A percentile compares a stretch with the other conserved stretches of the same genome.
Conservation (phyloP, 2,329 filamentous ascomycete genomes). For the Ophiocordyceps camponoti-saundersi region DNA sequence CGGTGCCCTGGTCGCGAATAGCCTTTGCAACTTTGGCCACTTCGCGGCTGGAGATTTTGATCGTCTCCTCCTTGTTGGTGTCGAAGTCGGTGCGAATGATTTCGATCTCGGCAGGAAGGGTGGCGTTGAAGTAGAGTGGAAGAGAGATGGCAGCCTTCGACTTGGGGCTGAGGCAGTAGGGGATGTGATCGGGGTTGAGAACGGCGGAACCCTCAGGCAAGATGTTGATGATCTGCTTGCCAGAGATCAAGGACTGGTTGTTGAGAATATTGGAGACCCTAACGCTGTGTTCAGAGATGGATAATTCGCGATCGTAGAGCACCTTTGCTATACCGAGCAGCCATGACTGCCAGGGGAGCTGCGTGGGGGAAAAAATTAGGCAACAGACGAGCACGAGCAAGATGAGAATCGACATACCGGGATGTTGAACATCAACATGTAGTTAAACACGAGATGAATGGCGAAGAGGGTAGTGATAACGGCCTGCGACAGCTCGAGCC, state of each 20-base stretch:
- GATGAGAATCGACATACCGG: constrained; percentile 34
- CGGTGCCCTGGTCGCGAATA: constrained; percentile 46
- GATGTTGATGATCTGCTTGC: constrained; percentile 95
- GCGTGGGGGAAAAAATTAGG: neutral
- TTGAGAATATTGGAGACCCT: constrained; percentile 77
- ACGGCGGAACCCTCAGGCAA: constrained; percentile 88
- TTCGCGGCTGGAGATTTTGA: constrained; percentile 58
- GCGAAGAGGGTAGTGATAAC: constrained; percentile 56
- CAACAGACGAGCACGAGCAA: neutral
- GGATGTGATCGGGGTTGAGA: constrained; percentile 63
- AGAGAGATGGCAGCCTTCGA: constrained; percentile 45
- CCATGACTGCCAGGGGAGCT: constrained; percentile 61
- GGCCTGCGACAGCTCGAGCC: constrained; percentile 78
- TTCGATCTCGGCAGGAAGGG: constrained; percentile 74
- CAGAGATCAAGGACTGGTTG: constrained; percentile 84
- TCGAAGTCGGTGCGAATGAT: constrained; percentile 76
- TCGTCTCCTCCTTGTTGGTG: constrained; percentile 61
- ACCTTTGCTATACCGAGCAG: constrained; percentile 58
- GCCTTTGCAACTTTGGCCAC: constrained; percentile 58
- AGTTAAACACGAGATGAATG: constrained; percentile 56
- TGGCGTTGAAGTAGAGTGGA: constrained; percentile 88
- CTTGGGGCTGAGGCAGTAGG: constrained; percentile 62
- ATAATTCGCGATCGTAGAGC: constrained; percentile 81
- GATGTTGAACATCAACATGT: constrained; percentile 85
- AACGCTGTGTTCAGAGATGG: constrained; percentile 84